Conservation (phyloP, 352 stramenopile genomes). For the Globisporangium radiosum region DNA sequence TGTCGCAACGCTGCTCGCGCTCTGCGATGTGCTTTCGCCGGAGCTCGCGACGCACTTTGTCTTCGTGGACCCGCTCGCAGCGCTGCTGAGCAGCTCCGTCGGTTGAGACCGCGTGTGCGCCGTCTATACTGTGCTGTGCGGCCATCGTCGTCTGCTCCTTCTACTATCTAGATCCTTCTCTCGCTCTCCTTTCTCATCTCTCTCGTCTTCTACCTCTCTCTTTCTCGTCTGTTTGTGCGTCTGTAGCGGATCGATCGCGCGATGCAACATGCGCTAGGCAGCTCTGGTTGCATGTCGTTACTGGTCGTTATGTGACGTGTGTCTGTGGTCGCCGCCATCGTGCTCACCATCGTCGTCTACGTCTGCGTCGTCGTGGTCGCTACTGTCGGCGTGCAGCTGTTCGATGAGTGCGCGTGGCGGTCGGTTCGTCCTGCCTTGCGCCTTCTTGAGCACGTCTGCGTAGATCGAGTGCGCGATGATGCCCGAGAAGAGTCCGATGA, state of each 20-base stretch:
- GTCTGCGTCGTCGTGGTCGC: conserved; percentile 2
- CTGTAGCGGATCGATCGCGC: background rate
- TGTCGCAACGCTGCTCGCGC: conserved; percentile 18
- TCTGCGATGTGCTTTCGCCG: conserved; percentile 23
- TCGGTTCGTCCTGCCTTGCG: background rate
- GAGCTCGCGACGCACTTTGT: conserved; percentile 26
- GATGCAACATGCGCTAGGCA: too few relatives aligned
- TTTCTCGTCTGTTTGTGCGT: background rate
- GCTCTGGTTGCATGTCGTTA: background rate
- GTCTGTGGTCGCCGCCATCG: background rate
- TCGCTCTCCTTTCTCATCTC: background rate
- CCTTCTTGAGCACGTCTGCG: conserved; percentile 53
- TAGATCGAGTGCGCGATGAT: conserved; percentile 70
- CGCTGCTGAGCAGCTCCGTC: conserved; percentile 1
- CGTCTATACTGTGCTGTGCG: background rate
- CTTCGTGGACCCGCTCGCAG: conserved; percentile 36
- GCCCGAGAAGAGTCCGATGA: conserved; percentile 53
- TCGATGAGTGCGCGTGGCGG: background rate
- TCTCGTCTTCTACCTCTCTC: background rate
- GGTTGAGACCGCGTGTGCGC: background rate
- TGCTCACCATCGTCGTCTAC: background rate
- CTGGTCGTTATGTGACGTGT: background rate
- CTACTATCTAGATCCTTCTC: background rate
- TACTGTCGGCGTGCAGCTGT: conserved; percentile 9
- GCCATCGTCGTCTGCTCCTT: background rate